These are phyloP conservation scores for Setaria viridis DNA, from an alignment of 202 grass and related monocot genomes.

Conservation along the genomic window DNA sequence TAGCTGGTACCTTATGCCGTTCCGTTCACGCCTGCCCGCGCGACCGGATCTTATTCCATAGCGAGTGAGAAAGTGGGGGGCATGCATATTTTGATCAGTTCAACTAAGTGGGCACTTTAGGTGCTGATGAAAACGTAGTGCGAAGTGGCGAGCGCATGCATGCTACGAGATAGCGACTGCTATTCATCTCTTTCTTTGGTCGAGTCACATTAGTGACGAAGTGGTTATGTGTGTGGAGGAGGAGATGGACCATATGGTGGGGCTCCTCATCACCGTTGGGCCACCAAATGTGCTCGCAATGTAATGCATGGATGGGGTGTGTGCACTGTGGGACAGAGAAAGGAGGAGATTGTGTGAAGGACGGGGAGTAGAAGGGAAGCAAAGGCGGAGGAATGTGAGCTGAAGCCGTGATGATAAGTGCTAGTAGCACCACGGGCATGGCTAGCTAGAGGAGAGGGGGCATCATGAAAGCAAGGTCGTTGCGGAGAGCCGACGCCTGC, in stretches of 20 bases:
- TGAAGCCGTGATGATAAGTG: constrained; percentile 25
- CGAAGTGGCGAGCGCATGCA: background rate
- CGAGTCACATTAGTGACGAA: constrained; percentile 38
- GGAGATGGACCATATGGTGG: constrained; percentile 17
- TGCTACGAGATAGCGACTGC: background rate
- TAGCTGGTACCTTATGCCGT: background rate
- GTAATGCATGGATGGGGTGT: background rate
- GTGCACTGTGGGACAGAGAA: background rate
- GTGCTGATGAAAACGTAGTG: background rate
- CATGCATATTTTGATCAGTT: background rate
- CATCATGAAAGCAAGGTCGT: constrained; percentile 39
- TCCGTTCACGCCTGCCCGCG: background rate
- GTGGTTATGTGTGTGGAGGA: constrained; percentile 40
- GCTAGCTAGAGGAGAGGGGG: background rate
- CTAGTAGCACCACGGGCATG: background rate
- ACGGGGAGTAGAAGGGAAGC: constrained; percentile 65
- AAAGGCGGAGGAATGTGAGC: constrained; percentile 33
- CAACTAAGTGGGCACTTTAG: constrained; percentile 15
- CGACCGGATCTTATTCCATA: background rate
- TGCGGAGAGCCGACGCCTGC: constrained; percentile 47
- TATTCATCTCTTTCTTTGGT: background rate
- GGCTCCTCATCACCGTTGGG: constrained; percentile 10
- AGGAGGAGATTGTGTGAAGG: background rate
- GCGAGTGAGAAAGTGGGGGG: no score
- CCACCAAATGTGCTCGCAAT: background rate